These are phyloP conservation scores for Malus hybrid DNA, from an alignment of 331 rosid species.

Conservation along the genomic window DNA sequence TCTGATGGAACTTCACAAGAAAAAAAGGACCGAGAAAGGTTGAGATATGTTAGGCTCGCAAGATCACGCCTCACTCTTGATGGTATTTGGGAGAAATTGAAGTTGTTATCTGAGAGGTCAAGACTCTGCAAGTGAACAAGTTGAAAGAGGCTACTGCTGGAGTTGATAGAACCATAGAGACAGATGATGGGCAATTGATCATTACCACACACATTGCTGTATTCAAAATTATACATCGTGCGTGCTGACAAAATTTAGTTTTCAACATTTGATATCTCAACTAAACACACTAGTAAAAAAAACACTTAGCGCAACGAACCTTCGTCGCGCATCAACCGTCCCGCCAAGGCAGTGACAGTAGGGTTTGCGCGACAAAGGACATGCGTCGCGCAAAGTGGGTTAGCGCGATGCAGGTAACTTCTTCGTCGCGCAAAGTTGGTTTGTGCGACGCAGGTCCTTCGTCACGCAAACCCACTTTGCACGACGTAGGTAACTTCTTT, in stretches of 20 bases:
- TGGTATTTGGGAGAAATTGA: conserved; percentile 13
- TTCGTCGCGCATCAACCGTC: too few relatives aligned
- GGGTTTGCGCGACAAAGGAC: too few relatives aligned
- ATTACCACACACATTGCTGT: not conserved
- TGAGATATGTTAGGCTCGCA: not conserved
- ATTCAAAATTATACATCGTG: not conserved
- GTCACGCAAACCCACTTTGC: too few relatives aligned
- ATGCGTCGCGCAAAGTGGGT: too few relatives aligned
- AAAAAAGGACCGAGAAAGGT: not conserved
- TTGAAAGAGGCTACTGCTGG: not conserved
- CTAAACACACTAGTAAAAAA: too few relatives aligned
- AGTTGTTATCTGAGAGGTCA: conserved; percentile 14
- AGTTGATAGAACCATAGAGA: conserved; percentile 7
- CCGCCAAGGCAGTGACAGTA: too few relatives aligned
- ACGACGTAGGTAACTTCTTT: too few relatives aligned
- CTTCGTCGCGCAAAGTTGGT: too few relatives aligned
- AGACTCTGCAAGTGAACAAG: conserved; percentile 13
- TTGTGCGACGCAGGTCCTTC: too few relatives aligned
- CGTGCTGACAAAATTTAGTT: not conserved
- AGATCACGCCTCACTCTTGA: not conserved
- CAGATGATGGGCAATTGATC: not conserved
- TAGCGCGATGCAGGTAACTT: too few relatives aligned
- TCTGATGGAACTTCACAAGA: conserved; percentile 2
- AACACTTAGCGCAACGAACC: too few relatives aligned
- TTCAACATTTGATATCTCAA: too few relatives aligned